Percentiles rank a stretch among this genome's conserved stretches.
Evolutionary conservation across 257 asterid genomes (phyloP).

Genomic region (Solanum tarijense): DNA sequence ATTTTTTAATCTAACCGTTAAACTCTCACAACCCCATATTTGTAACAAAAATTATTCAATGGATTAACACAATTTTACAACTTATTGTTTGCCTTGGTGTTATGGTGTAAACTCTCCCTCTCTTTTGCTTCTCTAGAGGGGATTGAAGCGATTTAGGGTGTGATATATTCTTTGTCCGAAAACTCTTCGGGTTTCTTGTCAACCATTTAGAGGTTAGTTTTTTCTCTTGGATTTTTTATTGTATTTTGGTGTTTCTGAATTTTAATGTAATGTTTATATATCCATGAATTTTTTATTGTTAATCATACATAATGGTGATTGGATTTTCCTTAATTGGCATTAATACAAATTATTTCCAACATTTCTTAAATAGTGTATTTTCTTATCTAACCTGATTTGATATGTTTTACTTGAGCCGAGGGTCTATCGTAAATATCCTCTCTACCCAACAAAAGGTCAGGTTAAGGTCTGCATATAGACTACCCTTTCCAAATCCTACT

Average conservation of each 20-base stretch:
- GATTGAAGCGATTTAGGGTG: constrained; percentile 2
- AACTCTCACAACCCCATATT: background rate
- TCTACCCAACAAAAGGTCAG: background rate
- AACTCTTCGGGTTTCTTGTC: background rate
- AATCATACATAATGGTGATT: background rate
- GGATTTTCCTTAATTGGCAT: background rate
- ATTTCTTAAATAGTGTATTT: background rate
- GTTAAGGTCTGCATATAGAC: fast-evolving
- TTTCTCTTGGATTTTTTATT: background rate
- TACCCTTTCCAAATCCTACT: background rate
- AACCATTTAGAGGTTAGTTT: constrained; percentile 1
- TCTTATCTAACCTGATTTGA: background rate
- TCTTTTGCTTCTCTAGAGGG: background rate
- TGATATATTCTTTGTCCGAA: background rate
- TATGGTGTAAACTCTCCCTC: background rate
- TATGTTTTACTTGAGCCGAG: background rate
- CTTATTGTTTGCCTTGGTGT: background rate
- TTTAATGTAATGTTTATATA: background rate
- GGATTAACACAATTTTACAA: background rate
- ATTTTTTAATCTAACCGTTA: background rate
- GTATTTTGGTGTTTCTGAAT: background rate
- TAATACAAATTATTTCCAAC: background rate
- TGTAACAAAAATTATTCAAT: background rate
- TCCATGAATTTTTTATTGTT: background rate
- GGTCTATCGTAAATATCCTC: background rate